Base-by-base conservation (phyloP, 2,329 filamentous ascomycete genomes). In the Fusarium nodosum region DNA sequence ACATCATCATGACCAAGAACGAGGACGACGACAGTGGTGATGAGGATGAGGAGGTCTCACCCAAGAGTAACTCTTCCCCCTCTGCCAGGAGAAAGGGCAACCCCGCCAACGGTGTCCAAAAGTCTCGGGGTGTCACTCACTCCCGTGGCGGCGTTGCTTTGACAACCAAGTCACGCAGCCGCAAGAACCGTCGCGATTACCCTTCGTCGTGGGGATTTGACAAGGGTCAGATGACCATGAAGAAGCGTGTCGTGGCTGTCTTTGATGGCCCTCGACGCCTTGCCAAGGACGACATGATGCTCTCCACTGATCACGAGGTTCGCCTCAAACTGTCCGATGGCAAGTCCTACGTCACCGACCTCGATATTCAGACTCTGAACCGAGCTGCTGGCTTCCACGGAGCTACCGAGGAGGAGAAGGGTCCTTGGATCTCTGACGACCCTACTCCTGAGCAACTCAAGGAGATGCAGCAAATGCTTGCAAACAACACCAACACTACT, bases 231-330 rank as follows among this genome's bases (percentile, higher is more conserved):
- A 97, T 98, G 93, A 97, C 92, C 77, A 97, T 97, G 89, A 97
- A 97, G 88, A 97, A 97, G 88, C 92, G 96, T 30, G 93, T 97
- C 57, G 86, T 98, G 75, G 93, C 93, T 69, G 93, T 97, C 22
- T 99, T 97, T 75, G 94, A 98, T 76, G 96, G 96, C 1, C 87
- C 87, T 18, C 90, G 94, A 55, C 90, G 95, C 42, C 86, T 99
- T 51, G 96, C 93, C 87, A 98, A 98, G 84, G 96, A 99, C 77
- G 96, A 99, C 81, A 96, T 98, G 93, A 97, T 97, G 94, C 90
- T 99, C 51, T 93, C 94, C 73, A 94, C 92, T 18, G 94, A 97
- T 74, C 94, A 96, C 76, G 96, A 99, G 81, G 93, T 98, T 38
- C 93, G 95, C 76, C 86, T 97, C 79, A 90, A 90, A 79, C 86